Percentiles rank a stretch among this genome's conserved stretches.
Conservation (phyloP, 352 stramenopile genomes). For the Phytopythium vexans region DNA sequence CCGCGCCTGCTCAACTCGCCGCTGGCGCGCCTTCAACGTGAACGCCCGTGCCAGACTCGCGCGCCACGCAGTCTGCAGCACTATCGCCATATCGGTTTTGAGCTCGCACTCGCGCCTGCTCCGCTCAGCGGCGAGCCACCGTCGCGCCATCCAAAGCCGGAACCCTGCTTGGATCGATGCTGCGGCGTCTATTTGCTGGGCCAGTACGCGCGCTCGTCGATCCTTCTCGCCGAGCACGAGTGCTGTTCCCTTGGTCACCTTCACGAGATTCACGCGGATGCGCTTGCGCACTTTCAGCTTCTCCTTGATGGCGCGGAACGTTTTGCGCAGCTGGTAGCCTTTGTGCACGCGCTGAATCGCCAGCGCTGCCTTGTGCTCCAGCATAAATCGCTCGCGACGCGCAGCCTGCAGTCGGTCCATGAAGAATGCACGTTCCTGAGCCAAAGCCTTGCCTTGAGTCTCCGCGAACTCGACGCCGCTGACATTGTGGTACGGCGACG, state of each 20-base stretch:
- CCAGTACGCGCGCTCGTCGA: slow-evolving; percentile 19
- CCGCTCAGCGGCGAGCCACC: slow-evolving; percentile 27
- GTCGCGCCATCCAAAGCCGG: slow-evolving; percentile 21
- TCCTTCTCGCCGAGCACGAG: slow-evolving; percentile 67
- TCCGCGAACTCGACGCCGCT: background rate
- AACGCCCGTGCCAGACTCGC: slow-evolving; percentile 16
- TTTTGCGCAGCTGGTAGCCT: slow-evolving; percentile 41
- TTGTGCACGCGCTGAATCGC: slow-evolving; percentile 55
- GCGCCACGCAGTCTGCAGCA: slow-evolving; percentile 42
- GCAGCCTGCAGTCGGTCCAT: slow-evolving; percentile 32
- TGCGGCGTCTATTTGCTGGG: slow-evolving; percentile 22
- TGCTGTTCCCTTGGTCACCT: slow-evolving; percentile 59
- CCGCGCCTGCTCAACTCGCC: slow-evolving; percentile 18
- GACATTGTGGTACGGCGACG: slow-evolving; percentile 2
- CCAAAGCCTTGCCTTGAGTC: background rate
- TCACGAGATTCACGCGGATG: slow-evolving; percentile 51
- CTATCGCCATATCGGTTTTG: slow-evolving; percentile 7
- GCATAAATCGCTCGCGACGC: slow-evolving; percentile 24
- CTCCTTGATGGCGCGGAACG: slow-evolving; percentile 41
- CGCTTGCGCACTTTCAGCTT: slow-evolving; percentile 63
- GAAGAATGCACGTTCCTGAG: slow-evolving; percentile 21
- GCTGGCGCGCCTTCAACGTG: slow-evolving; percentile 19
- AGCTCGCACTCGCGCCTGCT: slow-evolving; percentile 20
- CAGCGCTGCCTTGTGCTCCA: slow-evolving; percentile 42
- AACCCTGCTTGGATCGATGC: slow-evolving; percentile 34